Base-by-base conservation (phyloP, 2,329 filamentous ascomycete species). In the Cadophora sp. region DNA sequence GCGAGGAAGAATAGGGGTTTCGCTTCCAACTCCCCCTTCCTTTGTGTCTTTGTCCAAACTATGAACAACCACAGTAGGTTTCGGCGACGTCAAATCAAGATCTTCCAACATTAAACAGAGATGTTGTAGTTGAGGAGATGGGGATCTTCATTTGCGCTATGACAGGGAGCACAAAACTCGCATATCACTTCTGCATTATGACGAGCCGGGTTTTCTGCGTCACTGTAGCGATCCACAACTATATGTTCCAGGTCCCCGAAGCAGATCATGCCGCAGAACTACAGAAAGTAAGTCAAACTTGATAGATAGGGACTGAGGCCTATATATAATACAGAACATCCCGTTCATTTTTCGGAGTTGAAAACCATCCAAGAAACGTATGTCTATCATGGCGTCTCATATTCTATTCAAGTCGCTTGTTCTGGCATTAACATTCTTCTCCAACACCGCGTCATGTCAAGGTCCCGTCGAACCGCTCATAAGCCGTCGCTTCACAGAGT, bases 401-500 rank as follows among this genome's bases (percentile, higher is more conserved):
- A 51, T 30, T 20, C 11, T 13, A 9, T 30, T 51, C 24, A 51
- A 11, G 14, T 51, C 48, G 3, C 11, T 51, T 13, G 7, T 13
- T 27, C 13, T 30, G 13, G 11, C 30, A 8, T 14, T 51, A 22
- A 13, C 14, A 51, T 51, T 4, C 48, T 6, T 14, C 13, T 9
- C 13, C 22, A 51, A 14, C 48, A 27, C 22, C 1, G 22, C 24
- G 5, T 13, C 16, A 14, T 51, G 22, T 30, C 48, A 30, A 36
- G 33, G 39, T 24, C 14, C 55, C 1, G 33, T 58, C 18, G n/a
- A 22, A 22, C n/a, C 18, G 18, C 55, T 58, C n/a, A 33, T 39
- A 24, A 58, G 55, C 55, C 55, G 55, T 58, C 33, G 55, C 55
- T 24, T 58, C n/a, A 41, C 55, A 5, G 55, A 58, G 30, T 39